phyloP scores from a whole-genome alignment of 768 basidiomycete species.

The Kwoniella pini region DNA sequence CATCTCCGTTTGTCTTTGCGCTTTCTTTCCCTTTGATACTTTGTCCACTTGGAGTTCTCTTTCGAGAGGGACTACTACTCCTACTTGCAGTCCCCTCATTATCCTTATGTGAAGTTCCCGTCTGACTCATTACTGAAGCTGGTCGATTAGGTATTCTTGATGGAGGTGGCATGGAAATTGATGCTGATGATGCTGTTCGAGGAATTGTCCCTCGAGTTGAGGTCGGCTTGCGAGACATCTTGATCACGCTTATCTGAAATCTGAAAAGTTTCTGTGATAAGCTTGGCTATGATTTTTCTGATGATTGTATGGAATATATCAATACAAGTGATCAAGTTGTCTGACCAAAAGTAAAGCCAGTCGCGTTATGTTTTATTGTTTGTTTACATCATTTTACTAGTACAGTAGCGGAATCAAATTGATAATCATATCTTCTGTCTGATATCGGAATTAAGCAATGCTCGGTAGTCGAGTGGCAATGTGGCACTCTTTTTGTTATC shows the following conservation, averaged over 20 bases:
- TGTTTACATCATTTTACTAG: constrained; percentile 28
- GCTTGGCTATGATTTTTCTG: neutral
- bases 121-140: constrained; percentile 31
- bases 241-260: neutral
- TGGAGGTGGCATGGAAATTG: constrained; percentile 48
- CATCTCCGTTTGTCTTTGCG: constrained; percentile 48
- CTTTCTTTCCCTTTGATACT: constrained; percentile 14
- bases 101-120: constrained; percentile 16
- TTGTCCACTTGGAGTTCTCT: constrained; percentile 13
- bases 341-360: constrained; percentile 29
- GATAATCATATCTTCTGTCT: neutral
- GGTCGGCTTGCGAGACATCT: constrained; percentile 42
- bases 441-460: neutral
- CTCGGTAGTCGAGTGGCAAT: too few relatives aligned
- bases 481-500: neutral
- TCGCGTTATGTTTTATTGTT: constrained; percentile 24
- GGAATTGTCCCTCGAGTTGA: constrained; percentile 17
- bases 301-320: constrained; percentile 1
- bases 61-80: constrained; percentile 25
- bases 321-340: neutral
- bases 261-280: neutral
- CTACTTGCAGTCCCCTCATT: constrained; percentile 11
- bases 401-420: neutral
- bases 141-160: constrained; percentile 36
- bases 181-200: constrained; percentile 34